phyloP scores from a whole-genome alignment of 345 rosid genomes.

The Microthlaspi erraticum region DNA sequence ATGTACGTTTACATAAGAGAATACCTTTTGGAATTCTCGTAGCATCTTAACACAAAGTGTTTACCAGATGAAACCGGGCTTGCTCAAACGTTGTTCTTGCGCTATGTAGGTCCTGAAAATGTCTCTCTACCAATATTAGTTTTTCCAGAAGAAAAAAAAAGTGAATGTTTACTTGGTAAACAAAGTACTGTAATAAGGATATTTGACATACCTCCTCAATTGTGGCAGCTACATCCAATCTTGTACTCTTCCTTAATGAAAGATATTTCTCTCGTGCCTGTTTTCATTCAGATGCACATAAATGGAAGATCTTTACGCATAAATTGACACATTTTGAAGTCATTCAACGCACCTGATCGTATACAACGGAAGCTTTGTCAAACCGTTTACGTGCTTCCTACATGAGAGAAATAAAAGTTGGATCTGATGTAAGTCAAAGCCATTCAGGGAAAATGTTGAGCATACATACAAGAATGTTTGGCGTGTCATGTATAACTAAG shows the following conservation, averaged over 20 bases:
- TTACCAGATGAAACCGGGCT: slow-evolving; percentile 75
- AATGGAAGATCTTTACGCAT: slow-evolving; percentile 13
- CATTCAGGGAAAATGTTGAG: slow-evolving; percentile 3
- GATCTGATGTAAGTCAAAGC: neutral
- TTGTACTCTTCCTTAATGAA: slow-evolving; percentile 77
- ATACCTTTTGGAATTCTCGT: neutral
- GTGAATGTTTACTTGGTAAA: no score
- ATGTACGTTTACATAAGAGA: slow-evolving; percentile 1
- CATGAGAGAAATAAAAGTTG: slow-evolving; percentile 16
- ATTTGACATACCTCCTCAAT: slow-evolving; percentile 71
- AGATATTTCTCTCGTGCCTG: slow-evolving; percentile 85
- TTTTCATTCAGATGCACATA: slow-evolving; percentile 29
- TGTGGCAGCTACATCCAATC: slow-evolving; percentile 64
- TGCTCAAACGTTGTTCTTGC: slow-evolving; percentile 75
- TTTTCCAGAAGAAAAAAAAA: slow-evolving; percentile 26
- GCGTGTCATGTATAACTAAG: slow-evolving; percentile 9
- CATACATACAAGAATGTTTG: neutral
- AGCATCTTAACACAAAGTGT: slow-evolving; percentile 13
- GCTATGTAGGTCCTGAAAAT: slow-evolving; percentile 65
- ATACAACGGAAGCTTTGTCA: slow-evolving; percentile 70
- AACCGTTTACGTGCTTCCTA: slow-evolving; percentile 83
- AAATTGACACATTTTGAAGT: slow-evolving; percentile 5
- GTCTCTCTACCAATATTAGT: slow-evolving; percentile 58
- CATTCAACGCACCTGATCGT: slow-evolving; percentile 62
- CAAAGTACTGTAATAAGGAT: slow-evolving; percentile 6